Evolutionary conservation across 2,329 filamentous ascomycete genomes (phyloP).

Genomic region (Cercospora citrullina): DNA sequence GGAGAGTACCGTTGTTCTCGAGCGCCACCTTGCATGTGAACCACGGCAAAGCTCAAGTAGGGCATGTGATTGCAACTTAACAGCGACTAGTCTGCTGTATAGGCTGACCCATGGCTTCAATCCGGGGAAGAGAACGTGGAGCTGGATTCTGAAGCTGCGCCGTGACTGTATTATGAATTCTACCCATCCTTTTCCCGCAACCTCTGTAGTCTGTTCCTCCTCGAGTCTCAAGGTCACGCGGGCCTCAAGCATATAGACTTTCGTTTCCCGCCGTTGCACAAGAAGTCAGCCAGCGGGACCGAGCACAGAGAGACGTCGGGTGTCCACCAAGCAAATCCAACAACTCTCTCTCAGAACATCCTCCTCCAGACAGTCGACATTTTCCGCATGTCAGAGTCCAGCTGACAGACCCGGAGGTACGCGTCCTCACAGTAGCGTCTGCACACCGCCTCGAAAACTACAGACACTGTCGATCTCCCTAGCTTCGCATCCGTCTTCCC

Average conservation of each 20-base stretch:
- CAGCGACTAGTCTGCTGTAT: background rate
- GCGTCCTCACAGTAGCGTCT: background rate
- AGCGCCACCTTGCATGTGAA: background rate
- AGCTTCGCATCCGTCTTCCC: background rate
- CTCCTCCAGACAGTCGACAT: background rate
- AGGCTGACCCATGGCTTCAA: background rate
- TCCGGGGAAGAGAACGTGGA: background rate
- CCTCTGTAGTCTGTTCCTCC: background rate
- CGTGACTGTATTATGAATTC: background rate
- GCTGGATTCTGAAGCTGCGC: background rate
- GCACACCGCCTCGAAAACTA: background rate
- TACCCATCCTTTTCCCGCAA: background rate
- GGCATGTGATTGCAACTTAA: background rate
- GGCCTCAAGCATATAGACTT: background rate
- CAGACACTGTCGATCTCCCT: background rate
- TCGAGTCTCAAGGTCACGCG: background rate
- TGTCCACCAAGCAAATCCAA: background rate
- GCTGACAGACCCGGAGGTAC: background rate
- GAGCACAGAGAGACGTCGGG: background rate
- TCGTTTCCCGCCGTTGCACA: background rate
- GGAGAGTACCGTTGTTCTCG: background rate
- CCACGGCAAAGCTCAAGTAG: background rate
- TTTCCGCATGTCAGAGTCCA: background rate
- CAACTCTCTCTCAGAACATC: background rate
- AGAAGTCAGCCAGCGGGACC: background rate